Conservation (phyloP, 805 yeast species). For the Jamesozyma jinghongensis region DNA sequence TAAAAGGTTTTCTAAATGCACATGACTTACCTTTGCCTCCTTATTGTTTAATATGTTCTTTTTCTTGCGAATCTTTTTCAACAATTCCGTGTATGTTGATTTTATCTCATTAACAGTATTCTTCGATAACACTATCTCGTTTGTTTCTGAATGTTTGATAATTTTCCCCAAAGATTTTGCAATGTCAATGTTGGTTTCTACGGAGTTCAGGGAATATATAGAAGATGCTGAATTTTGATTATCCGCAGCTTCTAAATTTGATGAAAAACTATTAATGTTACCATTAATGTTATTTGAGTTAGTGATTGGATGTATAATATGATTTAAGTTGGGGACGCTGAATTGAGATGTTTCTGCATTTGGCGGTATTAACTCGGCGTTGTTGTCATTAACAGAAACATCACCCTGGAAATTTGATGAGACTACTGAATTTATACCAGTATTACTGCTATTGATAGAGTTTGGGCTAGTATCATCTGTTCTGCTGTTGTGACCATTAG, state of each 20-base stretch:
- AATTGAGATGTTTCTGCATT: slow-evolving; percentile 2
- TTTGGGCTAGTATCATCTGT: not conserved
- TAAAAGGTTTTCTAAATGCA: slow-evolving; percentile 10
- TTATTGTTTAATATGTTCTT: slow-evolving; percentile 6
- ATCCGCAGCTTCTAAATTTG: not conserved
- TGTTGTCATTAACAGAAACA: not conserved
- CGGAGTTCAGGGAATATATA: slow-evolving; percentile 2
- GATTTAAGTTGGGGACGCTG: slow-evolving; percentile 14
- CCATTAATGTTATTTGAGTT: not conserved
- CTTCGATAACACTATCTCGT: slow-evolving; percentile 24
- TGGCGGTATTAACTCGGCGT: not conserved
- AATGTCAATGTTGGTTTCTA: slow-evolving; percentile 23
- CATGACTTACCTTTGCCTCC: slow-evolving; percentile 9
- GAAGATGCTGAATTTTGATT: not conserved
- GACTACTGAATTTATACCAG: not conserved
- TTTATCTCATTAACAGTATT: slow-evolving; percentile 21
- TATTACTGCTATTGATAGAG: not conserved
- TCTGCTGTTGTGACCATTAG: not conserved
- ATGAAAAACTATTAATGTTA: not conserved
- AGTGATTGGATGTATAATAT: slow-evolving; percentile 5
- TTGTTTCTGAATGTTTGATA: slow-evolving; percentile 23
- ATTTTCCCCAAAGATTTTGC: slow-evolving; percentile 27
- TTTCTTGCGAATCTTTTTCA: slow-evolving; percentile 21
- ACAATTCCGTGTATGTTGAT: slow-evolving; percentile 16
- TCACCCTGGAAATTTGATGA: too few relatives aligned